A percentile compares a stretch with the other conserved stretches of the same genome.
These are phyloP conservation scores for Phytopythium ostracodes DNA, from an alignment of 352 stramenopile species.

Conservation along the genomic window DNA sequence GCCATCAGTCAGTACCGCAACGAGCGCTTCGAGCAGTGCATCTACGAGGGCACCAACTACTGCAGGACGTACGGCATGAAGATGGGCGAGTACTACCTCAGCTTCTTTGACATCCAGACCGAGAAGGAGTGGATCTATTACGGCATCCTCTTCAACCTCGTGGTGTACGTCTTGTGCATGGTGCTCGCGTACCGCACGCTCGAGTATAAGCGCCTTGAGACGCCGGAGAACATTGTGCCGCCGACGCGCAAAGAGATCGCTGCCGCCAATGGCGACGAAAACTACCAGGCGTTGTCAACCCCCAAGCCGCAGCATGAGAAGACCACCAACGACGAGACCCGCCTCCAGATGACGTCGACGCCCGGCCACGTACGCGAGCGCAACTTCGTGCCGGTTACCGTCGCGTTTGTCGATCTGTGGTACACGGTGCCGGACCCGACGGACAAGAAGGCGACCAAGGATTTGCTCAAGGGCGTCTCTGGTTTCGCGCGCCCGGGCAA, in stretches of 20 bases:
- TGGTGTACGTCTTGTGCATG: conserved; percentile 32
- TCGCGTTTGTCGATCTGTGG: conserved; percentile 36
- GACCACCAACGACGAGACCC: background rate
- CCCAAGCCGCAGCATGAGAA: conserved; percentile 10
- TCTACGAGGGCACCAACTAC: conserved; percentile 25
- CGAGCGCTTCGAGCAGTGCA: conserved; percentile 20
- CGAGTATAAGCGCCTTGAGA: conserved; percentile 29
- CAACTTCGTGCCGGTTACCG: conserved; percentile 27
- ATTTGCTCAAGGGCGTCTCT: conserved; percentile 72
- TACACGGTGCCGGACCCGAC: conserved; percentile 34
- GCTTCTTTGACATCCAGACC: conserved; percentile 26
- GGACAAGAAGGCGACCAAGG: conserved; percentile 25
- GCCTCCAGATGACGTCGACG: conserved; percentile 3
- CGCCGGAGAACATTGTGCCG: conserved; percentile 12
- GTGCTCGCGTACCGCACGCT: conserved; percentile 27
- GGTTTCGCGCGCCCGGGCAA: conserved; percentile 43
- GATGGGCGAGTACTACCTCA: conserved; percentile 37
- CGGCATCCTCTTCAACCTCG: conserved; percentile 31
- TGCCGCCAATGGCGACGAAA: background rate
- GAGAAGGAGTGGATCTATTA: conserved; percentile 28
- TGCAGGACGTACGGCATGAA: conserved; percentile 28
- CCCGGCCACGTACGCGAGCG: conserved; percentile 9
- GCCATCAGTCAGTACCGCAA: conserved; percentile 31
- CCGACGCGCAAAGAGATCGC: conserved; percentile 13
- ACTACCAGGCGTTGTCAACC: conserved; percentile 14